A percentile compares a stretch with the other conserved stretches of the same genome.
phyloP scores from a whole-genome alignment of 2,329 filamentous ascomycete genomes.

The Daldinia sp. region DNA sequence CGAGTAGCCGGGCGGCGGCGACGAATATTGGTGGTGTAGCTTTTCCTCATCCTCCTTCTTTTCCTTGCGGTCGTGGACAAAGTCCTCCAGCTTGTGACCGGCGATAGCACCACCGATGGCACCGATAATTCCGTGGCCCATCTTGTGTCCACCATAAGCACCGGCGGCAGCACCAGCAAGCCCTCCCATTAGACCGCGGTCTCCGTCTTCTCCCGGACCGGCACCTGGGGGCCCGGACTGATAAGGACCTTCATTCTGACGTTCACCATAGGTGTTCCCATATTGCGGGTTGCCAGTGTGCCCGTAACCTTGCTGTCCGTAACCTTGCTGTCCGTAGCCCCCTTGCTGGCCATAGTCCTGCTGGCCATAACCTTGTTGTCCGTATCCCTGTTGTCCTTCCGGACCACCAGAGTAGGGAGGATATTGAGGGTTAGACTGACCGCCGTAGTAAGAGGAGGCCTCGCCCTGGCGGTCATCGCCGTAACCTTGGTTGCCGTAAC shows the following conservation, averaged over 20 bases:
- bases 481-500: constrained; percentile 13
- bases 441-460: constrained; percentile 29
- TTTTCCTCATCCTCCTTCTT: constrained; percentile 46
- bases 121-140: constrained; percentile 52
- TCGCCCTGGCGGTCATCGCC: constrained; percentile 24
- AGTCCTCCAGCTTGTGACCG: constrained; percentile 54
- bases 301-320: constrained; percentile 12
- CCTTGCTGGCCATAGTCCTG: constrained; percentile 1
- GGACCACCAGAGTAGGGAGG: neutral
- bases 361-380: neutral
- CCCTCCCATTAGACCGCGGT: constrained; percentile 53
- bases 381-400: constrained; percentile 16
- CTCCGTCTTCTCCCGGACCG: constrained; percentile 46
- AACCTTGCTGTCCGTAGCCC: constrained; percentile 6
- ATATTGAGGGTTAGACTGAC: constrained; percentile 17
- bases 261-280: constrained; percentile 18
- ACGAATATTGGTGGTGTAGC: constrained; percentile 37
- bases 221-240: constrained; percentile 5
- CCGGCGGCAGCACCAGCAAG: constrained; percentile 53
- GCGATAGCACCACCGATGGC: constrained; percentile 53
- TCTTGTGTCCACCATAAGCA: constrained; percentile 52
- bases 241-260: constrained; percentile 9
- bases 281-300: constrained; percentile 18
- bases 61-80: constrained; percentile 51
- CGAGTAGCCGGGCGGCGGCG: constrained; percentile 19